A percentile compares a stretch with the other conserved stretches of the same genome.
Evolutionary conservation across 2,329 filamentous ascomycete genomes (phyloP).

Genomic region (Amphichorda felina): DNA sequence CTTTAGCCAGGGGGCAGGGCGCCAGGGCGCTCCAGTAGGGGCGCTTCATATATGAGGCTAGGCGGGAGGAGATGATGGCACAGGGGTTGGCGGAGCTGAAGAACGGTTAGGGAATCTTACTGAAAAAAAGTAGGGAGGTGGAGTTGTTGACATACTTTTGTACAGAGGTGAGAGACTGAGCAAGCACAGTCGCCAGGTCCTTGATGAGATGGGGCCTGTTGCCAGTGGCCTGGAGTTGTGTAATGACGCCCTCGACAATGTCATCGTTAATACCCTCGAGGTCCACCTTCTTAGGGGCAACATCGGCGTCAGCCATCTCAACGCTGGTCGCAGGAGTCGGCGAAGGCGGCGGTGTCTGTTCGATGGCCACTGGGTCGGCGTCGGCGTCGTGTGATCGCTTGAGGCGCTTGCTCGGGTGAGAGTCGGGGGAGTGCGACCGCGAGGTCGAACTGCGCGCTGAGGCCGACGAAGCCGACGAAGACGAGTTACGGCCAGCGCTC

Average conservation of each 20-base stretch:
- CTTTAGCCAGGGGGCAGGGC: slow-evolving; percentile 84
- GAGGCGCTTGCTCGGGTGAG: slow-evolving; percentile 49
- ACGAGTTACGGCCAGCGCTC: slow-evolving; percentile 17
- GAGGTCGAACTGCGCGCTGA: slow-evolving; percentile 18
- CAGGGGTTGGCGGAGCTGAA: slow-evolving; percentile 86
- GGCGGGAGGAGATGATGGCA: slow-evolving; percentile 86
- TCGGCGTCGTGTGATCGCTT: slow-evolving; percentile 62
- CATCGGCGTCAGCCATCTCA: slow-evolving; percentile 13
- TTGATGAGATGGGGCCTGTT: slow-evolving; percentile 93
- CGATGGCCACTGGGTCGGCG: slow-evolving; percentile 63
- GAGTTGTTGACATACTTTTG: slow-evolving; percentile 72
- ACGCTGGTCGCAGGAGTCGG: slow-evolving; percentile 16
- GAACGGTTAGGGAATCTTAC: not conserved
- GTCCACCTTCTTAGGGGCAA: slow-evolving; percentile 30
- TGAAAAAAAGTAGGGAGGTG: slow-evolving; percentile 3
- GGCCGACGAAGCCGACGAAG: slow-evolving; percentile 14
- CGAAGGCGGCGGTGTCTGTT: slow-evolving; percentile 56
- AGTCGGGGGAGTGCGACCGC: slow-evolving; percentile 17
- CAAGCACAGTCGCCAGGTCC: slow-evolving; percentile 73
- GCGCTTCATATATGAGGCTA: slow-evolving; percentile 83
- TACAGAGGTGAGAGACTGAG: slow-evolving; percentile 66
- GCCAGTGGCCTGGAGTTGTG: slow-evolving; percentile 77
- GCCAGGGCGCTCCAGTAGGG: slow-evolving; percentile 64
- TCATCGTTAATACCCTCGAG: slow-evolving; percentile 83
- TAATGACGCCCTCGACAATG: slow-evolving; percentile 82